Percentiles rank a stretch among this genome's conserved stretches.
phyloP scores from a whole-genome alignment of 805 yeast species.

The Priceomyces haplophilus region DNA sequence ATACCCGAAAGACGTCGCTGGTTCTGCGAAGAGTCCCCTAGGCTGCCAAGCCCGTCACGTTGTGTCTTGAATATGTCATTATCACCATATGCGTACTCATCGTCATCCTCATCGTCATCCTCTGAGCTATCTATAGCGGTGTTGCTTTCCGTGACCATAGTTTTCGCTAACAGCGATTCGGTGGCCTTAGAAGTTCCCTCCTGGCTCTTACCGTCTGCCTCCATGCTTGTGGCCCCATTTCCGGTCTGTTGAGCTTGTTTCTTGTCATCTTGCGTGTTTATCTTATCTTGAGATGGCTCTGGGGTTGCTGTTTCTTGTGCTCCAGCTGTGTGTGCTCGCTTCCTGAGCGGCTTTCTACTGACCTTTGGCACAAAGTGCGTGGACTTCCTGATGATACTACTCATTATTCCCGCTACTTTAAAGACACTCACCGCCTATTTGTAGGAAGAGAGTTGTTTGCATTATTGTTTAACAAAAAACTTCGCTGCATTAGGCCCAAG shows the following conservation, averaged over 20 bases:
- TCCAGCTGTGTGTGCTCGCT: neutral
- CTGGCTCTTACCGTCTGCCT: too few species aligned
- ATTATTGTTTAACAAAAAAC: neutral
- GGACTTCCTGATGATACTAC: constrained; percentile 48
- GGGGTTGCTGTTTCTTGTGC: constrained; percentile 5
- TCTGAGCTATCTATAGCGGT: constrained; percentile 6
- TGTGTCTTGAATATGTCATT: constrained; percentile 32
- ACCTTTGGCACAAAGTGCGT: constrained; percentile 66
- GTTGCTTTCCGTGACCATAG: neutral
- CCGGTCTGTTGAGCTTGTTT: neutral
- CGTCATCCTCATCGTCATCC: constrained; percentile 18
- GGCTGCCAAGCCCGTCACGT: constrained; percentile 7
- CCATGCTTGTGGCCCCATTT: neutral
- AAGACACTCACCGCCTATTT: neutral
- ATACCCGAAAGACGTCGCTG: constrained; percentile 39
- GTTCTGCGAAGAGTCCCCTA: constrained; percentile 14
- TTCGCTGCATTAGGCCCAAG: neutral
- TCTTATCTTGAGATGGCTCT: constrained; percentile 6
- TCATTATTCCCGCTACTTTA: constrained; percentile 26
- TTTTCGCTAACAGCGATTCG: too few species aligned
- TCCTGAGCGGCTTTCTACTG: constrained; percentile 24
- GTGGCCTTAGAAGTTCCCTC: too few species aligned
- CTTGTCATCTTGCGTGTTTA: neutral
- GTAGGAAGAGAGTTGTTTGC: neutral
- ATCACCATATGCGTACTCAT: constrained; percentile 18